These are phyloP conservation scores for Aspergillus mulundensis DNA, from an alignment of 495 filamentous ascomycete genomes.

Conservation along the genomic window DNA sequence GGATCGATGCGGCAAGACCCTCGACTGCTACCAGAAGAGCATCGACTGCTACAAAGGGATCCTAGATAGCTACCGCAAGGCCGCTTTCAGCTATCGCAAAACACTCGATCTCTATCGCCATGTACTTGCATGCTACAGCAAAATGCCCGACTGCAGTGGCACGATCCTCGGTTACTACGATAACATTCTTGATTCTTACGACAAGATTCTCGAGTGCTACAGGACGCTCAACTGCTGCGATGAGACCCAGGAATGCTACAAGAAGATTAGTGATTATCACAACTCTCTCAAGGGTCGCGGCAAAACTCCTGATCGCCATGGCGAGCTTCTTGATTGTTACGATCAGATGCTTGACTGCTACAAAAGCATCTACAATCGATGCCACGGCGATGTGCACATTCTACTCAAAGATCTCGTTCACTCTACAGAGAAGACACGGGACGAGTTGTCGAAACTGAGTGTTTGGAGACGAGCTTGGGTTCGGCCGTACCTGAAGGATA, in stretches of 20 bases:
- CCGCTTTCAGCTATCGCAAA: not conserved
- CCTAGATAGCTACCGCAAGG: not conserved
- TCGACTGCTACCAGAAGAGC: not conserved
- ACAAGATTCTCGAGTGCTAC: too few species aligned
- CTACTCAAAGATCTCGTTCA: not conserved
- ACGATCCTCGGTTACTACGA: not conserved
- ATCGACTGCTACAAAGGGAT: not conserved
- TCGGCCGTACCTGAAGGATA: not conserved
- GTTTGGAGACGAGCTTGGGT: not conserved
- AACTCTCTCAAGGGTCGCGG: too few species aligned
- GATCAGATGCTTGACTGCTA: not conserved
- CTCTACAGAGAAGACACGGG: not conserved
- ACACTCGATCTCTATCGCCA: not conserved
- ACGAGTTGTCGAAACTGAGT: not conserved
- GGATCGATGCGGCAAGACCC: not conserved
- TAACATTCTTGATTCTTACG: too few species aligned
- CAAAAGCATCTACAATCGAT: not conserved
- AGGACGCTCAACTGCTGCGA: too few species aligned
- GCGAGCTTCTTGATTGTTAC: not conserved
- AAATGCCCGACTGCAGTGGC: not conserved
- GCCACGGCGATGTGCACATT: not conserved
- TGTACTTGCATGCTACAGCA: not conserved
- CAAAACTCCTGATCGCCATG: too few species aligned
- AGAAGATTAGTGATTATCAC: too few species aligned
- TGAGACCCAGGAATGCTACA: too few species aligned